Conservation (phyloP, 164 flowering plant species). For the Chimonanthus salicifolius region DNA sequence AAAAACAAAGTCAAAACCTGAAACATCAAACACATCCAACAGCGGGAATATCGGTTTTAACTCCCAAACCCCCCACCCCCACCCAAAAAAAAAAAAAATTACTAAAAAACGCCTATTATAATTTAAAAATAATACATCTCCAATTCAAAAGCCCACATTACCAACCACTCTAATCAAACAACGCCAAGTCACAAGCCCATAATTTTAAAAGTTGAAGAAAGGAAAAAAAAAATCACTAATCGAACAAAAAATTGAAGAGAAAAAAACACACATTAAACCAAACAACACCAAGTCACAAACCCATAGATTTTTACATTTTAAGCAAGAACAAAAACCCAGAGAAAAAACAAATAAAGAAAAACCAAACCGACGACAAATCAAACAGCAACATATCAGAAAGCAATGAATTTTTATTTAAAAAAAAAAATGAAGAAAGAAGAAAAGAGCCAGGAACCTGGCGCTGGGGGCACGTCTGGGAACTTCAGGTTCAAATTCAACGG, state of each 20-base stretch:
- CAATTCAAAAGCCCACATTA: background rate
- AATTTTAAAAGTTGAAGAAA: no score
- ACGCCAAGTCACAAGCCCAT: no score
- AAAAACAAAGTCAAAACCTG: no score
- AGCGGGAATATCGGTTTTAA: no score
- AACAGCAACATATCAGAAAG: background rate
- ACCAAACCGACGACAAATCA: background rate
- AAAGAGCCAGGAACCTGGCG: constrained; percentile 54
- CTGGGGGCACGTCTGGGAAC: constrained; percentile 85
- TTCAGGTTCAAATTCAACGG: constrained; percentile 83
- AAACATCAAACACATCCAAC: no score
- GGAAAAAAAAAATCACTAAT: no score
- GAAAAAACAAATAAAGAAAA: background rate
- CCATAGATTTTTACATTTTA: no score
- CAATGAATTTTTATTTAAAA: background rate
- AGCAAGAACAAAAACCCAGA: background rate
- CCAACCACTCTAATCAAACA: background rate
- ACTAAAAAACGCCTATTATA: background rate
- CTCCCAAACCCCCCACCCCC: no score
- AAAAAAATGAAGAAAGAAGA: background rate
- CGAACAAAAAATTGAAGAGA: background rate
- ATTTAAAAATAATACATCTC: background rate
- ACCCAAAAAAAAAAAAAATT: no score
- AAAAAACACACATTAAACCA: background rate
- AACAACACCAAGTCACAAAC: background rate